Evolutionary conservation across 495 filamentous ascomycete genomes (phyloP).

Genomic region (Achaetomiella virescens): DNA sequence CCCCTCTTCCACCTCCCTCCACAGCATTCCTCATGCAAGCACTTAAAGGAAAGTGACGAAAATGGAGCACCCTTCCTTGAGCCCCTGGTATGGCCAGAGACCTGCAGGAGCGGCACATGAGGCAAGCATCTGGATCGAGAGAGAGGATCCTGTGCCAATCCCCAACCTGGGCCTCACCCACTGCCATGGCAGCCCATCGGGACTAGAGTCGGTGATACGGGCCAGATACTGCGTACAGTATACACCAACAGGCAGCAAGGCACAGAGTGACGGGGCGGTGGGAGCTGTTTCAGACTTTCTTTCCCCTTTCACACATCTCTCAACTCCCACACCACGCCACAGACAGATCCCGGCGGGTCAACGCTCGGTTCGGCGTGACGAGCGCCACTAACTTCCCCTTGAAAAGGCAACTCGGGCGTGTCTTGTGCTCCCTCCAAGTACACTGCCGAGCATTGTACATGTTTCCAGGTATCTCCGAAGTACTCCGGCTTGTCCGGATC

Average conservation of each 20-base stretch:
- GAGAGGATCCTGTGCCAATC: background rate
- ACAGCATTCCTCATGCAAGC: conserved; percentile 21
- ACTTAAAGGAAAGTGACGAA: conserved; percentile 16
- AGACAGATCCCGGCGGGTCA: background rate
- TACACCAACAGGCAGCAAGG: conserved; percentile 1
- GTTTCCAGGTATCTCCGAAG: background rate
- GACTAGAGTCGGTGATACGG: background rate
- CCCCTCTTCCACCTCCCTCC: conserved; percentile 12
- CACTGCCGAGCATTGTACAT: background rate
- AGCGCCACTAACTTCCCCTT: background rate
- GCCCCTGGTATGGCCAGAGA: background rate
- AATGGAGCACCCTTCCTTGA: background rate
- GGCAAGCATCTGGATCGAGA: background rate
- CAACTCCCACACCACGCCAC: background rate
- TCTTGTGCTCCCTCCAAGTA: background rate
- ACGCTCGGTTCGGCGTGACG: background rate
- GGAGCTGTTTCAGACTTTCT: conserved; percentile 5
- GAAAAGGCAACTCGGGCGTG: background rate
- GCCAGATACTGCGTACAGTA: background rate
- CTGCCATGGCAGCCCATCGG: background rate
- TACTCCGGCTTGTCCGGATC: conserved; percentile 15
- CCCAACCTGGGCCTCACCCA: background rate
- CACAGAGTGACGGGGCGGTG: background rate
- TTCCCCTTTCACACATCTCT: background rate
- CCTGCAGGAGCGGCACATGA: background rate